Percentiles rank a stretch among this genome's conserved stretches.
These are phyloP conservation scores for Acrocalymma vagum DNA, from an alignment of 2,329 filamentous ascomycete genomes.

Conservation along the genomic window DNA sequence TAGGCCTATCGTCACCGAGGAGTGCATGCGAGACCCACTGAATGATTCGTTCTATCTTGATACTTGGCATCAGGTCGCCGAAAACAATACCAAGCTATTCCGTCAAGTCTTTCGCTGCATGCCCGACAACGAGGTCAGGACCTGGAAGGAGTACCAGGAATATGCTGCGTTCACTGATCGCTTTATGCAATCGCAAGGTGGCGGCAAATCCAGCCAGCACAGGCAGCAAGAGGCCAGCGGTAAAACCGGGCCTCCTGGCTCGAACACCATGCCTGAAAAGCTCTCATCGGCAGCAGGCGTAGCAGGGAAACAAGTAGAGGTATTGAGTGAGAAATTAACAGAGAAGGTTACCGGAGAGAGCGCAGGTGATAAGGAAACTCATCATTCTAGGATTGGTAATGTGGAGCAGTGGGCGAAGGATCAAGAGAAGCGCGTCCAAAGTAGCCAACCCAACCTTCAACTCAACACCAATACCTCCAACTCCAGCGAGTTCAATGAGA, in stretches of 20 bases:
- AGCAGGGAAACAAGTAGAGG: constrained; percentile 31
- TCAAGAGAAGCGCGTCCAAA: constrained; percentile 40
- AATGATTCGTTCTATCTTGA: constrained; percentile 84
- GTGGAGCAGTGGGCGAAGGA: constrained; percentile 50
- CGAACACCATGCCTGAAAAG: constrained; percentile 40
- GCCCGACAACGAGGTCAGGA: constrained; percentile 93
- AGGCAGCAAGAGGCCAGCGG: constrained; percentile 57
- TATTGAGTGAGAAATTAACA: constrained; percentile 36
- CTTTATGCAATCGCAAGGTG: constrained; percentile 73
- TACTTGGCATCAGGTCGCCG: constrained; percentile 85
- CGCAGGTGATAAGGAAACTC: constrained; percentile 14
- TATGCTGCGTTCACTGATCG: constrained; percentile 79
- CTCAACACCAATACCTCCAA: constrained; percentile 26
- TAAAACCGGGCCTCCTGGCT: constrained; percentile 59
- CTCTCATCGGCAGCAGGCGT: constrained; percentile 28
- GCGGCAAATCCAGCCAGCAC: constrained; percentile 61
- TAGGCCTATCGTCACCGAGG: constrained; percentile 77
- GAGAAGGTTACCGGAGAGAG: constrained; percentile 39
- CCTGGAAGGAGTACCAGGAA: constrained; percentile 92
- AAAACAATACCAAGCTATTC: constrained; percentile 95
- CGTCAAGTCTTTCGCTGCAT: constrained; percentile 94
- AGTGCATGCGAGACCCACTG: constrained; percentile 94
- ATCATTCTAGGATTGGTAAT: constrained; percentile 32
- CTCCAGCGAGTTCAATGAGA: constrained; percentile 40
- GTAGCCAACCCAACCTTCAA: constrained; percentile 20